Conservation (phyloP, 768 basidiomycete genomes). For the Collybiopsis luxurians region DNA sequence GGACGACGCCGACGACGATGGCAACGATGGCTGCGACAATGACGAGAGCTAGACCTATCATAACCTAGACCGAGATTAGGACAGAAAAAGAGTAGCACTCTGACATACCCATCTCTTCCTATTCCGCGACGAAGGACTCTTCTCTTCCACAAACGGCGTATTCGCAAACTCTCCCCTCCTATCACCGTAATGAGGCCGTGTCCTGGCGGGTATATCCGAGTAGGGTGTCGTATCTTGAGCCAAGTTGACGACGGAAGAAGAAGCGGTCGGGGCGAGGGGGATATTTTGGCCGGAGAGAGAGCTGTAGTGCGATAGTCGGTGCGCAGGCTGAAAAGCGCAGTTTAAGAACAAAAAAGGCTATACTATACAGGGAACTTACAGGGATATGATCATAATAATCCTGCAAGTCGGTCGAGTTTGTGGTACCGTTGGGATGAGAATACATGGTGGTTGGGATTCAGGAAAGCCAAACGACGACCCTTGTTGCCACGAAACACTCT, state of each 20-base stretch:
- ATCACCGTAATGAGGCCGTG: slow-evolving; percentile 5
- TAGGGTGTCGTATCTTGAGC: not conserved
- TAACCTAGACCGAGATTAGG: slow-evolving; percentile 34
- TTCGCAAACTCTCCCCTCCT: not conserved
- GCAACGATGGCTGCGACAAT: slow-evolving; percentile 47
- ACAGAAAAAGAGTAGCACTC: not conserved
- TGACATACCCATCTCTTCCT: slow-evolving; percentile 1
- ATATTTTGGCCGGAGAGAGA: slow-evolving; percentile 1
- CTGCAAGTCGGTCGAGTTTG: slow-evolving; percentile 1
- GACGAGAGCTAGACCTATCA: slow-evolving; percentile 38
- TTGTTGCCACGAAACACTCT: no score
- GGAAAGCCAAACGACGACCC: no score
- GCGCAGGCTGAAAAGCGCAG: not conserved
- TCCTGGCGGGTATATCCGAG: not conserved
- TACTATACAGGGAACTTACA: not conserved
- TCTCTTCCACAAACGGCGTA: not conserved
- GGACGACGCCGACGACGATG: slow-evolving; percentile 45
- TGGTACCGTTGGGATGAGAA: not conserved
- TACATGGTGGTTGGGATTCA: no score
- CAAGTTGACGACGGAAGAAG: not conserved
- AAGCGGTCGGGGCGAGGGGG: not conserved
- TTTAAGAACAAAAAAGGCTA: not conserved
- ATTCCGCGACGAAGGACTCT: not conserved
- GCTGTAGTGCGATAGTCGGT: not conserved
- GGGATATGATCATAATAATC: slow-evolving; percentile 7